Evolutionary conservation across 108 stramenopile species (phyloP).

Genomic region (Aurantiochytrium sp.): DNA sequence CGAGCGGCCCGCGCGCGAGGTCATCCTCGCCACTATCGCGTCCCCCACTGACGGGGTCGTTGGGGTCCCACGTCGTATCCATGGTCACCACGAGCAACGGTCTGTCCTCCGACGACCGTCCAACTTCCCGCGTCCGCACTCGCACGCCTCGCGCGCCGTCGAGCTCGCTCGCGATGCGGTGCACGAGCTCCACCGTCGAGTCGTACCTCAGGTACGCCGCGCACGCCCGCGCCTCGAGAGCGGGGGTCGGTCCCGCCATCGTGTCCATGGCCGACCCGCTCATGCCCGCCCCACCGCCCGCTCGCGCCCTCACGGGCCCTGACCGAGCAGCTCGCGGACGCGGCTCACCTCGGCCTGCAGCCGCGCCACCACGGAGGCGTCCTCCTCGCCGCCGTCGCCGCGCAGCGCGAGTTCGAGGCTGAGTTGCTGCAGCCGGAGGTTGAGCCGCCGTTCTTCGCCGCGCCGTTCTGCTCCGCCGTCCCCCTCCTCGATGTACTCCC

Average conservation of each 20-base stretch:
- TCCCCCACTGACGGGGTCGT: not conserved
- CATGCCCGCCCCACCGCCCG: too few species aligned
- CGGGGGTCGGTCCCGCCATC: not conserved
- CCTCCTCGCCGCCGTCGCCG: not conserved
- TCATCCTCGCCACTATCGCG: too few species aligned
- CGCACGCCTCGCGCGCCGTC: not conserved
- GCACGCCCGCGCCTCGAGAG: not conserved
- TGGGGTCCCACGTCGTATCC: not conserved
- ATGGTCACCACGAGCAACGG: not conserved
- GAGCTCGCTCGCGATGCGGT: not conserved
- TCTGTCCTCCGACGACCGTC: not conserved
- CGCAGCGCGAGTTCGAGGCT: not conserved
- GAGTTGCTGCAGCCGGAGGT: conserved; percentile 6
- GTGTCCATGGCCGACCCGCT: too few species aligned
- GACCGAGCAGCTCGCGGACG: not conserved
- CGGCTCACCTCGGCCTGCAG: not conserved
- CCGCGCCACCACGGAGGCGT: not conserved
- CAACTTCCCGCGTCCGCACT: not conserved
- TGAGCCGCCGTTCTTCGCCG: not conserved
- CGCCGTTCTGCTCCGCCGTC: too few species aligned
- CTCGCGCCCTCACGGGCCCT: too few species aligned
- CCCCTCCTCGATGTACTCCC: too few species aligned
- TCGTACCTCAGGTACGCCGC: not conserved
- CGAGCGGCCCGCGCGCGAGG: too few species aligned
- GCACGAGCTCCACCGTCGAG: not conserved